Evolutionary conservation across 2,329 filamentous ascomycete species (phyloP).

Genomic region (Cercospora janseana): DNA sequence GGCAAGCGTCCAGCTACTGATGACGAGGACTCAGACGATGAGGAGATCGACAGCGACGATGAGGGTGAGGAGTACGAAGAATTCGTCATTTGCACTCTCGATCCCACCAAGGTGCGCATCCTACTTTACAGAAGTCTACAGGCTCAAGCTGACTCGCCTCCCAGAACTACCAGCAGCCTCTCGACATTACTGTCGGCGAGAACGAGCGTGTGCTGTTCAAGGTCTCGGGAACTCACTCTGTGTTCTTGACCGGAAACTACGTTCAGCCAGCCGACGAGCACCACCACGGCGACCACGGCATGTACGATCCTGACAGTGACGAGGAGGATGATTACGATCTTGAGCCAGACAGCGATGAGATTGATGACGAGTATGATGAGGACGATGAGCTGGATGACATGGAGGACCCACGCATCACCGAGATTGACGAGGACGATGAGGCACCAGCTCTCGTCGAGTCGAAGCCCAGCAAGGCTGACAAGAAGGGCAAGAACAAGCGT

Average conservation of each 20-base stretch:
- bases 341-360: conserved; percentile 74
- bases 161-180: conserved; percentile 89
- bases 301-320: conserved; percentile 61
- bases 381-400: conserved; percentile 34
- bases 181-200: conserved; percentile 88
- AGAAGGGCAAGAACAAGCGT: conserved; percentile 94
- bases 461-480: conserved; percentile 64
- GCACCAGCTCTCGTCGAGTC: conserved; percentile 54
- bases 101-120: conserved; percentile 76
- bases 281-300: conserved; percentile 58
- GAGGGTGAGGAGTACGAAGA: conserved; percentile 73
- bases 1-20: conserved; percentile 60
- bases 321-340: conserved; percentile 72
- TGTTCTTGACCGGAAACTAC: conserved; percentile 96
- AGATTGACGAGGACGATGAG: conserved; percentile 42
- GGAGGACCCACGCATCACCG: conserved; percentile 28
- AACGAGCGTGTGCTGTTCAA: conserved; percentile 90
- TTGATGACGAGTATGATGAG: conserved; percentile 52
- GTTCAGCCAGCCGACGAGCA: conserved; percentile 67
- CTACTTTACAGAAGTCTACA: conserved; percentile 14
- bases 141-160: conserved; percentile 34
- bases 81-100: conserved; percentile 91
- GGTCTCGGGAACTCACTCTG: conserved; percentile 81
- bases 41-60: conserved; percentile 56
- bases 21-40: conserved; percentile 50